A percentile compares a stretch with the other conserved stretches of the same genome.
These are phyloP conservation scores for Colletotrichum lentis DNA, from an alignment of 2,329 filamentous ascomycete genomes.

Conservation along the genomic window DNA sequence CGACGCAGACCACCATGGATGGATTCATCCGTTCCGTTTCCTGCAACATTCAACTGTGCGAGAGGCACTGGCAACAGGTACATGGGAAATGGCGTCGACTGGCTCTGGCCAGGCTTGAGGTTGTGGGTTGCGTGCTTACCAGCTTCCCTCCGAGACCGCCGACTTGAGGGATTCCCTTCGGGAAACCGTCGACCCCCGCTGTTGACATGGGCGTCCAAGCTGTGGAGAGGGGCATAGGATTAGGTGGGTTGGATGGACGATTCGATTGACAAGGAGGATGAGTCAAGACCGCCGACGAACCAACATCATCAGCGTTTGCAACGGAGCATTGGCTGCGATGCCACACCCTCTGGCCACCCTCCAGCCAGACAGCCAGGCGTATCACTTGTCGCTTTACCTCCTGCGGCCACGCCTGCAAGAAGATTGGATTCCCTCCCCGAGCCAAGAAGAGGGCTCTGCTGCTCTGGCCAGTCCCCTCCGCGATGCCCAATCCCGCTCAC, in stretches of 20 bases:
- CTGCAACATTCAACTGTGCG: background rate
- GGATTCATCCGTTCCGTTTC: background rate
- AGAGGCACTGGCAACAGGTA: background rate
- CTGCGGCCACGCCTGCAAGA: constrained; percentile 13
- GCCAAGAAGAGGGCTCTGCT: constrained; percentile 30
- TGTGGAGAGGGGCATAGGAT: constrained; percentile 25
- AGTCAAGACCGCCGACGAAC: constrained; percentile 24
- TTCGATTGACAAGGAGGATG: constrained; percentile 17
- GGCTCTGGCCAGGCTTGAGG: constrained; percentile 7
- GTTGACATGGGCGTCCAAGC: constrained; percentile 18
- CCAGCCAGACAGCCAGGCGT: background rate
- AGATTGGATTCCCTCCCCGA: constrained; percentile 7
- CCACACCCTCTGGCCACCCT: background rate
- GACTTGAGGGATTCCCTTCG: constrained; percentile 15
- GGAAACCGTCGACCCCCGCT: constrained; percentile 19
- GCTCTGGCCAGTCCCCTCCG: constrained; percentile 8
- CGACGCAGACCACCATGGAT: background rate
- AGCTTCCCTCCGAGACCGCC: constrained; percentile 29
- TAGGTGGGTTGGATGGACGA: constrained; percentile 21
- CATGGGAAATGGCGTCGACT: constrained; percentile 4
- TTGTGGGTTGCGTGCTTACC: constrained; percentile 18
- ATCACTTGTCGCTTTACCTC: constrained; percentile 11
- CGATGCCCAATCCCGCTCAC: background rate
- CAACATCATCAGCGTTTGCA: constrained; percentile 18
- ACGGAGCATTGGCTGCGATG: constrained; percentile 18